A percentile compares a stretch with the other conserved stretches of the same genome.
Conservation (phyloP, 2,329 filamentous ascomycete species). For the Blastomyces gilchristii region DNA sequence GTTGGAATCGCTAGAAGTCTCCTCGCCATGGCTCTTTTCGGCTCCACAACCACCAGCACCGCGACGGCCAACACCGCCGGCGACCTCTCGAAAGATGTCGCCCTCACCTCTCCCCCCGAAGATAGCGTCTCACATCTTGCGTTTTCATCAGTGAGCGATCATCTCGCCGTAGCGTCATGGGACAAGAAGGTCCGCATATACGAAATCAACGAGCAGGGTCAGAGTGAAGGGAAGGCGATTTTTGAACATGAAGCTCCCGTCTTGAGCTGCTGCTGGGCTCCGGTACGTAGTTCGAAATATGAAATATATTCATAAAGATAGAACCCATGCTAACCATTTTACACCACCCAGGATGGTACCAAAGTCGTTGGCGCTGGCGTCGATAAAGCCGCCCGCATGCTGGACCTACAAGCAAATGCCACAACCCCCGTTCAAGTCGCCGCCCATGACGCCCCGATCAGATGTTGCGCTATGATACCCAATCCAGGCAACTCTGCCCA, state of each 20-base stretch:
- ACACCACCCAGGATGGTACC: conserved; percentile 61
- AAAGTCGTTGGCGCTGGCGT: conserved; percentile 81
- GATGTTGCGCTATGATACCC: conserved; percentile 67
- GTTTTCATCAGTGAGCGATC: conserved; percentile 68
- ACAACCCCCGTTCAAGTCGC: conserved; percentile 59
- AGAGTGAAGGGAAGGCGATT: conserved; percentile 72
- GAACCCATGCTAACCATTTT: not conserved
- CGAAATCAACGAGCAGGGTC: conserved; percentile 67
- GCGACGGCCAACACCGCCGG: conserved; percentile 58
- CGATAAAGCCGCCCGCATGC: conserved; percentile 80
- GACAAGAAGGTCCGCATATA: conserved; percentile 98
- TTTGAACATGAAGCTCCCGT: conserved; percentile 83
- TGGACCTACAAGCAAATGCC: conserved; percentile 58
- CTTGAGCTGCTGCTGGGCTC: conserved; percentile 76
- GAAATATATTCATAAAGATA: too few species aligned
- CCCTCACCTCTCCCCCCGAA: conserved; percentile 65
- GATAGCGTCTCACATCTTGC: conserved; percentile 82
- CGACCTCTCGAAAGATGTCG: conserved; percentile 81
- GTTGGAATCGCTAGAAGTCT: not conserved
- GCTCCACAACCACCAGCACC: conserved; percentile 39
- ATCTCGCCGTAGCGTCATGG: conserved; percentile 87
- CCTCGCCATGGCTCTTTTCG: conserved; percentile 11
- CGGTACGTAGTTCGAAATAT: conserved; percentile 46
- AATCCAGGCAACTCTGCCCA: conserved; percentile 40
- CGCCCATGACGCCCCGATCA: conserved; percentile 74